Conservation (phyloP, 257 asterid species). For the Gentiana straminea region DNA sequence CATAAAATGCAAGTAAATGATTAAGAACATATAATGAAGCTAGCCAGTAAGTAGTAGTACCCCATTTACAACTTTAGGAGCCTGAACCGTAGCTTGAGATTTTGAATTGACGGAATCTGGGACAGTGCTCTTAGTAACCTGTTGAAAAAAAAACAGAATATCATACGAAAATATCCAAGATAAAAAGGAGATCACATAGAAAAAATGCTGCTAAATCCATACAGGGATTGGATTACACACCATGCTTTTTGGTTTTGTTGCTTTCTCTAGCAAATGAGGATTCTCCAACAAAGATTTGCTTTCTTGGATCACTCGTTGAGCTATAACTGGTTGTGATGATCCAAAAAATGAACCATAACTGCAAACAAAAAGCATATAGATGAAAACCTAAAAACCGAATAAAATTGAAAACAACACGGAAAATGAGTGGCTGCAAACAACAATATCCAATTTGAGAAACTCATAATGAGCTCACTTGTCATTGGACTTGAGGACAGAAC, state of each 20-base stretch:
- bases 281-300: constrained; percentile 87
- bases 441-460: not conserved
- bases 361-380: constrained; percentile 8
- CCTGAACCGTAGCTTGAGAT: constrained; percentile 23
- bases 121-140: constrained; percentile 44
- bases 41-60: constrained; percentile 19
- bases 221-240: constrained; percentile 26
- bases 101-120: constrained; percentile 34
- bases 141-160: constrained; percentile 13
- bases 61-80: constrained; percentile 42
- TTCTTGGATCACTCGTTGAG: constrained; percentile 92
- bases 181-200: not conserved
- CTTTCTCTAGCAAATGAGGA: constrained; percentile 62
- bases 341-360: constrained; percentile 97
- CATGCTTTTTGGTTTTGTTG: constrained; percentile 24
- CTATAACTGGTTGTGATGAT: constrained; percentile 87
- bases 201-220: not conserved
- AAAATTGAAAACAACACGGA: not conserved
- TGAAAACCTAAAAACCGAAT: not conserved
- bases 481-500: constrained; percentile 25
- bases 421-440: not conserved
- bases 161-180: no score
- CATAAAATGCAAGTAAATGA: constrained; percentile 1
- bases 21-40: not conserved
- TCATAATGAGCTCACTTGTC: constrained; percentile 56